Conservation (phyloP, 352 stramenopile genomes). For the Pythium aphanidermatum region DNA sequence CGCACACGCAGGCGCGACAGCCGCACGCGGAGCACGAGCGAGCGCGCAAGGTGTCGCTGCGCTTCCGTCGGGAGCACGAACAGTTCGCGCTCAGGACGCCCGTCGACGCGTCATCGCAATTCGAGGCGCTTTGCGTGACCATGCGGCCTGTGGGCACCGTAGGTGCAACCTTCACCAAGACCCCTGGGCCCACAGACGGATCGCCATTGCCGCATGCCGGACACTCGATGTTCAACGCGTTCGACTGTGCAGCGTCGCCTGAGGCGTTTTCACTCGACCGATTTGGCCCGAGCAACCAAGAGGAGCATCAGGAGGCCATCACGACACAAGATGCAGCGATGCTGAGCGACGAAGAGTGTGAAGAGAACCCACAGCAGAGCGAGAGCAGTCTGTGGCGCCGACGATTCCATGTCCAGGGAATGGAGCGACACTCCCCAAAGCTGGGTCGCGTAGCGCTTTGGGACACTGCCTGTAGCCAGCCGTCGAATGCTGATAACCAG, state of each 20-base stretch:
- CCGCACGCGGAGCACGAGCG: constrained; percentile 5
- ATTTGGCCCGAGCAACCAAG: constrained; percentile 11
- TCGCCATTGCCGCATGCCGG: constrained; percentile 14
- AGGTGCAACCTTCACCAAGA: constrained; percentile 2
- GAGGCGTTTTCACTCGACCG: constrained; percentile 13
- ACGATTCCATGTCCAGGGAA: constrained; percentile 12
- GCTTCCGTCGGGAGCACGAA: constrained; percentile 17
- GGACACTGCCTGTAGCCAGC: constrained; percentile 1
- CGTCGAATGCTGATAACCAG: constrained; percentile 9
- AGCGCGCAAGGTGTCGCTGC: constrained; percentile 16
- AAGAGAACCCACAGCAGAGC: background rate
- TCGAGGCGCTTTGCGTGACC: constrained; percentile 7
- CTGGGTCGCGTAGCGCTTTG: constrained; percentile 19
- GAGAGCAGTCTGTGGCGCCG: constrained; percentile 17
- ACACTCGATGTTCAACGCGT: constrained; percentile 21
- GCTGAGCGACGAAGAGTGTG: constrained; percentile 1
- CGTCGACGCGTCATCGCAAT: constrained; percentile 1
- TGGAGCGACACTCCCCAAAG: constrained; percentile 13
- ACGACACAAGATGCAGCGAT: constrained; percentile 8
- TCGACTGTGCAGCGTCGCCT: constrained; percentile 20
- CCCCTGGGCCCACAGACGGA: background rate
- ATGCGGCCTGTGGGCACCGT: constrained; percentile 10
- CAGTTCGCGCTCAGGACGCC: constrained; percentile 8
- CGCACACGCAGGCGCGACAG: constrained; percentile 2
- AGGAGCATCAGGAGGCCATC: constrained; percentile 7